These are phyloP conservation scores for Metarhizium humberi DNA, from an alignment of 2,329 filamentous ascomycete species.

Conservation along the genomic window DNA sequence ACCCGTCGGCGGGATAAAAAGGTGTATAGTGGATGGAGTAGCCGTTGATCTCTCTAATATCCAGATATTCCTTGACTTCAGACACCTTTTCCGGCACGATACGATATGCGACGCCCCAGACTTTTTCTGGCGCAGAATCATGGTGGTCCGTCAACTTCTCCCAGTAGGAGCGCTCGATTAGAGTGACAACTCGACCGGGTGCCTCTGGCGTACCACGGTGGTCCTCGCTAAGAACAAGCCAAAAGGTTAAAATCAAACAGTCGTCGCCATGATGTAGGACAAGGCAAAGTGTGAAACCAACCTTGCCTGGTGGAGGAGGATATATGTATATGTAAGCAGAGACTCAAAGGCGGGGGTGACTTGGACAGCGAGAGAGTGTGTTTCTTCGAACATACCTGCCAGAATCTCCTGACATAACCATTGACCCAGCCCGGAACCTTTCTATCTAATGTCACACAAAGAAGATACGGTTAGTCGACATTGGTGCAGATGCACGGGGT, in stretches of 20 bases:
- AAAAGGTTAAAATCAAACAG: not conserved
- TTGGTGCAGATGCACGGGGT: not conserved
- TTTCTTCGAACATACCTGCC: slow-evolving; percentile 63
- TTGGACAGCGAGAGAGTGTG: slow-evolving; percentile 2
- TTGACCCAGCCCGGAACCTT: slow-evolving; percentile 83
- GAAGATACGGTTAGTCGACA: not conserved
- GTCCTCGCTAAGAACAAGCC: slow-evolving; percentile 59
- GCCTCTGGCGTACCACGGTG: slow-evolving; percentile 84
- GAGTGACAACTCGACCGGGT: slow-evolving; percentile 85
- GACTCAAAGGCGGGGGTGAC: not conserved
- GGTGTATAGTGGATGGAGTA: slow-evolving; percentile 89
- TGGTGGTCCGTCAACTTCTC: slow-evolving; percentile 62
- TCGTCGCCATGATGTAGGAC: not conserved
- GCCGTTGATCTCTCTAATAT: slow-evolving; percentile 95
- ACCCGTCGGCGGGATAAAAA: slow-evolving; percentile 50
- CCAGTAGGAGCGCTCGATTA: slow-evolving; percentile 82
- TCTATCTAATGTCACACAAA: slow-evolving; percentile 48
- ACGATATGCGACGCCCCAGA: slow-evolving; percentile 92
- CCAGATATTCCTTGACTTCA: slow-evolving; percentile 81
- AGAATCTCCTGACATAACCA: slow-evolving; percentile 91
- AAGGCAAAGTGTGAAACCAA: not conserved
- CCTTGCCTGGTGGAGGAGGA: slow-evolving; percentile 3
- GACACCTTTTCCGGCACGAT: slow-evolving; percentile 63
- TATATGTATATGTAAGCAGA: not conserved
- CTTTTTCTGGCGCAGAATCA: slow-evolving; percentile 49